Evolutionary conservation across 345 rosid genomes (phyloP), one percentile per base, ranked within the genome.

Genomic region (Acer yangbiense): DNA sequence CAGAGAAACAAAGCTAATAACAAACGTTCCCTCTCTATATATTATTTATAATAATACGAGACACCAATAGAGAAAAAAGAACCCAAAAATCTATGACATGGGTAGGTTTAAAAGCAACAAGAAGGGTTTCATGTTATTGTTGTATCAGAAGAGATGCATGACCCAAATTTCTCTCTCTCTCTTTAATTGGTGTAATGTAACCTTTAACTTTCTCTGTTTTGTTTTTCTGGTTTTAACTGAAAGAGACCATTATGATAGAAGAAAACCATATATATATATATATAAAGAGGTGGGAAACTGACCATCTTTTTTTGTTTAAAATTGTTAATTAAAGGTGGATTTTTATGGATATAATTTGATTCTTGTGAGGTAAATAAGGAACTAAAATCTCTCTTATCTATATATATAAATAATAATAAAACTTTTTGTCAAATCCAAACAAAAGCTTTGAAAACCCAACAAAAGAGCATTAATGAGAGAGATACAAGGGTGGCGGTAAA

Each of bases 71-170:
- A 11, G 11, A 23, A 68, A 48, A 11, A 35, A 6, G 4, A 70
- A 79, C 57, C 46, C 27, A 13, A n/a, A 32, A 81, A 64, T 23
- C 48, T 70, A 27, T 25, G 60, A 29, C 50, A 72, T 20, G 79
- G 69, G 72, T 66, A 50, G 79, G 88, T 81, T 57, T 63, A 63
- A 74, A 71, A 63, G 77, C 62, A 50, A 66, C 64, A 66, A 54
- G 58, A 63, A 65, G 71, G 81, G 71, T 27, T 74, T 64, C 44
- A 55, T 73, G 81, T 61, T 80, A 44, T 66, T 63, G 78, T 83
- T 77, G 70, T 65, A 83, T 82, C 87, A 86, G 84, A 77, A 71
- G 74, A 82, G 84, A 78, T 50, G 85, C 87, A 78, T 80, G 84
- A 81, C 79, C 74, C 69, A 72, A 62, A 76, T 76, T 76, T 72